Base-by-base conservation (phyloP, 1,139 yeast species). In the Taphrina wiesneri region DNA sequence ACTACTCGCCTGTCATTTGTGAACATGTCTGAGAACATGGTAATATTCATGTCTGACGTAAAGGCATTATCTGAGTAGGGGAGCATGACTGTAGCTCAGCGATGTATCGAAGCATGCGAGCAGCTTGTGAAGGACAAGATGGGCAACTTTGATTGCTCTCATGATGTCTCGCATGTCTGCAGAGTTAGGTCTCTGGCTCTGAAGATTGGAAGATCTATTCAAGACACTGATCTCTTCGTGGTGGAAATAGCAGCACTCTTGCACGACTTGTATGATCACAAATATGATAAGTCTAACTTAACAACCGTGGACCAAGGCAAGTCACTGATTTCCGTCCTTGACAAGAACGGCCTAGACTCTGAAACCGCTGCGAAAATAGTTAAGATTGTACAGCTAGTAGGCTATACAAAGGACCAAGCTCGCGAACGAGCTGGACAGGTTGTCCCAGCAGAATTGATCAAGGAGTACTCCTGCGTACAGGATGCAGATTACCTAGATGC, bases 401-500 rank as follows among this genome's bases (percentile, higher is more conserved):
- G 79, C 57, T 76, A 72, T 68, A 71, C 74, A 28, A 69, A 70
- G n/a, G 79, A 76, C 66, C 70, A 36, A 13, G 21, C 4, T 15
- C 57, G 57, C 5, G 59, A 39, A 19, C 2, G 69, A 63, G 70
- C 69, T 63, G 72, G 74, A 36, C 67, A 70, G 15, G 70, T 3
- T 3, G 19, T 56, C 2, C 17, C 28, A 7, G 28, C 11, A 5
- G n/a, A 6, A n/a, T 21, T 45, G 17, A 6, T 17, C 25, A 21
- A 23, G 6, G 78, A 77, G 67, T 72, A 75, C 61, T 75, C 74
- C 56, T 75, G 75, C 69, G 77, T 77, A 3, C 76, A 74, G 64
- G 80, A 77, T 67, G 80, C 80, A 2, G 80, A 77, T 67, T 68
- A 79, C 51, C 70, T 77, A 9, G 80, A 77, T 59, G 79, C 80